Base-by-base conservation (phyloP, 352 stramenopile genomes). In the Blastocystis sp. region DNA sequence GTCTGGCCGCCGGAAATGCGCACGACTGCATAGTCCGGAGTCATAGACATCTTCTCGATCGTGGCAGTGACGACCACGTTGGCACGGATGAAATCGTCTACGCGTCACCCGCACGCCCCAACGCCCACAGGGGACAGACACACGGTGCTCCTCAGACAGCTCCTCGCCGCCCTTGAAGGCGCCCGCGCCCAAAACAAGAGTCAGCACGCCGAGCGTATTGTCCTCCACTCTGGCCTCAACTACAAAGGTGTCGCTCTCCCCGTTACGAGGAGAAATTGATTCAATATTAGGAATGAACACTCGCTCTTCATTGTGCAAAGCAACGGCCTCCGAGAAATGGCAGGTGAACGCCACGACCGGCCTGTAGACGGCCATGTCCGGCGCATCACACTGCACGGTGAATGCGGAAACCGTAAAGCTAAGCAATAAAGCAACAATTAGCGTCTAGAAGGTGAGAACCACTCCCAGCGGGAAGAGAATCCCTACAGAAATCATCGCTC, bases 381-480 rank as follows among this genome's bases (percentile, higher is more conserved):
- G 71, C 43, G 71, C 53, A 2, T 41, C 53, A 65, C 71, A 81
- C 71, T 81, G 71, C 43, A 81, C 71, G 38, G 71, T 53, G 23
- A 81, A 81, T 14, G 41, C 45, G 28, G 71, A 62, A 81, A 59
- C 53, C 43, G 40, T 48, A 52, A 40, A 14, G 43, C 48, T 28
- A 62, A 81, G 7, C 43, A 81, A 64, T 41, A 81, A 81, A 21
- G 71, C n/a, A 81, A 81, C 71, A 81, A 81, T 62, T 41, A 81
- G 43, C n/a, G 45, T 81, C 71, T 81, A 81, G 71, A 62, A 64
- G 19, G 71, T 81, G 21, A 81, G 71, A 81, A 23, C 11, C 48
- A 34, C 48, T 28, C 69, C 45, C 28, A 79, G 23, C n/a, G 19
- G 28, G 21, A 5, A 19, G 17, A 23, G 28, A 34, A 52, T 40